A percentile compares a stretch with the other conserved stretches of the same genome.
Evolutionary conservation across 768 basidiomycete species (phyloP).

Genomic region (Goffeauzyma gilvescens): DNA sequence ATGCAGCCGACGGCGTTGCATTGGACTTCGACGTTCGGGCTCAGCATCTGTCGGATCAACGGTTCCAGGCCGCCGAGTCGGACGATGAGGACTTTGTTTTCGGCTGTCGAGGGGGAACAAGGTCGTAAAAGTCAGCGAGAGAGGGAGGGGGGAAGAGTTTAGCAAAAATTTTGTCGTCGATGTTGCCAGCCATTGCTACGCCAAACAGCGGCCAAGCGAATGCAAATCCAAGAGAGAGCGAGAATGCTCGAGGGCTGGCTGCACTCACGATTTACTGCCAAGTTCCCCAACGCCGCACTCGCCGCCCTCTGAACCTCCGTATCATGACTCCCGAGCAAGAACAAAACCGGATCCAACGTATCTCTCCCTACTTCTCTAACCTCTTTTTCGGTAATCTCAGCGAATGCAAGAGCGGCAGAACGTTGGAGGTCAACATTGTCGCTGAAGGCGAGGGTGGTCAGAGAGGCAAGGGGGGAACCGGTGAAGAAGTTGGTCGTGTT

Average conservation of each 20-base stretch:
- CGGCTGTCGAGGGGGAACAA: conserved; percentile 40
- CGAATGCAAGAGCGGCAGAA: conserved; percentile 91
- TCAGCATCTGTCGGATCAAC: conserved; percentile 94
- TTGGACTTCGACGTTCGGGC: conserved; percentile 95
- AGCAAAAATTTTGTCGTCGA: too few relatives aligned
- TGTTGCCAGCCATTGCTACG: too few relatives aligned
- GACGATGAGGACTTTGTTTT: conserved; percentile 97
- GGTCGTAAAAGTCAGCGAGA: too few relatives aligned
- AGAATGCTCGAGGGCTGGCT: too few relatives aligned
- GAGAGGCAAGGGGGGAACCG: conserved; percentile 72
- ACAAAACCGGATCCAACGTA: conserved; percentile 93
- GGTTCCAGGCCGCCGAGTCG: conserved; percentile 94
- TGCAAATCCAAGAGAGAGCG: background rate
- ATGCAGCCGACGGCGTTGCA: conserved; percentile 99
- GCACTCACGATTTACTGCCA: conserved; percentile 94
- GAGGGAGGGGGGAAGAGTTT: too few relatives aligned
- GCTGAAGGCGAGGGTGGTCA: conserved; percentile 92
- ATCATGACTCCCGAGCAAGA: conserved; percentile 90
- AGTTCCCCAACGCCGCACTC: conserved; percentile 86
- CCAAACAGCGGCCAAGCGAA: conserved; percentile 9
- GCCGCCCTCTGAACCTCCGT: conserved; percentile 97
- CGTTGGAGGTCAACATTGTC: conserved; percentile 98
- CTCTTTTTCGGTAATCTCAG: conserved; percentile 99
- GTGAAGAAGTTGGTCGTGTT: conserved; percentile 96
- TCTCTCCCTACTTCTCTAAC: conserved; percentile 89